These are phyloP conservation scores for Colletotrichum tropicicola DNA, from an alignment of 2,329 filamentous ascomycete species.

Conservation along the genomic window DNA sequence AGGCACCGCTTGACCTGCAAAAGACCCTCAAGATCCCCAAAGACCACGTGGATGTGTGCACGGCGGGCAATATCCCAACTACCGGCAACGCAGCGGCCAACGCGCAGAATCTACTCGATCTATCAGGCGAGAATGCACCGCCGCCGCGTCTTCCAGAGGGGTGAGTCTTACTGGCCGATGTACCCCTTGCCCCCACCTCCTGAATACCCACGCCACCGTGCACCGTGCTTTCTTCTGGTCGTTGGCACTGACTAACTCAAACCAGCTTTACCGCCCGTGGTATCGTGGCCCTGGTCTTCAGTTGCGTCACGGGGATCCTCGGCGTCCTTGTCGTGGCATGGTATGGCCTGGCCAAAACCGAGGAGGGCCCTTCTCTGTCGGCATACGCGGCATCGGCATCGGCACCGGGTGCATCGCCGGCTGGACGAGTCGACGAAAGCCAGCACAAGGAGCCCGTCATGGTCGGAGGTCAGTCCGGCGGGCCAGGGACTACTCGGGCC, in stretches of 20 bases:
- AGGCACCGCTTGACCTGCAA: constrained; percentile 71
- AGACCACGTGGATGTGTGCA: constrained; percentile 67
- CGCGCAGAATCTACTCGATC: constrained; percentile 68
- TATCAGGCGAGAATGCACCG: constrained; percentile 67
- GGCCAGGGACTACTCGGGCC: background rate
- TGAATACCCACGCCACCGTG: too few species aligned
- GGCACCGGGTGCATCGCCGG: too few species aligned
- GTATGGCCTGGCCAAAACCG: constrained; percentile 62
- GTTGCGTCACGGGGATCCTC: constrained; percentile 72
- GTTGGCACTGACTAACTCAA: background rate
- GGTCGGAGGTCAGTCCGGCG: background rate
- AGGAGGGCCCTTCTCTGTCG: background rate
- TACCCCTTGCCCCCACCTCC: too few species aligned
- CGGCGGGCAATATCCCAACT: constrained; percentile 56
- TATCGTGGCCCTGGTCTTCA: constrained; percentile 79
- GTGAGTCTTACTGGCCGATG: constrained; percentile 45
- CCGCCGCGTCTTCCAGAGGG: constrained; percentile 69
- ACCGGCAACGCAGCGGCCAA: constrained; percentile 81
- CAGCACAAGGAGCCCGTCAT: constrained; percentile 6
- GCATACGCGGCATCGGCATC: background rate
- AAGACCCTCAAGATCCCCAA: constrained; percentile 66
- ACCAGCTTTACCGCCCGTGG: constrained; percentile 73
- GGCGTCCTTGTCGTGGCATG: constrained; percentile 74
- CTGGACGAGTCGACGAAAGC: too few species aligned
- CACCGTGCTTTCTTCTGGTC: too few species aligned